Percentiles rank a stretch among this genome's conserved stretches.
These are phyloP conservation scores for Ceratocystis alfenasii DNA, from an alignment of 2,329 filamentous ascomycete genomes.

Conservation along the genomic window DNA sequence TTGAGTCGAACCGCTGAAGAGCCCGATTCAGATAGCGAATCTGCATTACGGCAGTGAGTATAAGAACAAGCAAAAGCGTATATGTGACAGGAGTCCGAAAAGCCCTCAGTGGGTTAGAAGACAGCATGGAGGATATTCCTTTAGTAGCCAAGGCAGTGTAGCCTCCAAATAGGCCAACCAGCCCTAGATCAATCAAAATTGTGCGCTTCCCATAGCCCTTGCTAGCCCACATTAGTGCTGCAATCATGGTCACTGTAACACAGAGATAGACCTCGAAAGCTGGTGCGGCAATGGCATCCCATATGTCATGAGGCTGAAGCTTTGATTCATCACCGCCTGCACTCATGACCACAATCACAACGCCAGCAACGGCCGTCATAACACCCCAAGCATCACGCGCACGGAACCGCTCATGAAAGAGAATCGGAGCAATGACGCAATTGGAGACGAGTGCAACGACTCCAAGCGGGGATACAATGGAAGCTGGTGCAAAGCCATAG, in stretches of 20 bases:
- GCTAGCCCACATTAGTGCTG: constrained; percentile 68
- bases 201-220: constrained; percentile 71
- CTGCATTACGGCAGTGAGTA: constrained; percentile 84
- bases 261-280: constrained; percentile 86
- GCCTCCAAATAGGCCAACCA: constrained; percentile 87
- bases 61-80: constrained; percentile 63
- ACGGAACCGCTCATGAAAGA: constrained; percentile 85
- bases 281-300: constrained; percentile 72
- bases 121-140: constrained; percentile 87
- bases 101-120: constrained; percentile 75
- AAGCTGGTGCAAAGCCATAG: constrained; percentile 94
- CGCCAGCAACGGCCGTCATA: constrained; percentile 71
- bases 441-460: constrained; percentile 97
- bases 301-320: constrained; percentile 80
- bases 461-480: constrained; percentile 88
- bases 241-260: constrained; percentile 61
- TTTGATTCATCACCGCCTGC: constrained; percentile 83
- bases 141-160: constrained; percentile 97
- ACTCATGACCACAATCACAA: constrained; percentile 84
- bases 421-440: constrained; percentile 86
- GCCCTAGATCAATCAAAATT: constrained; percentile 81
- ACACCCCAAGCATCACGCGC: constrained; percentile 79
- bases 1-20: constrained; percentile 88
- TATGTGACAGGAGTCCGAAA: constrained; percentile 91
- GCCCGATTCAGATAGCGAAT: constrained; percentile 87